Evolutionary conservation across 2,329 filamentous ascomycete genomes (phyloP), one percentile per base, ranked within the genome.

Genomic region (Diaporthe destruens): DNA sequence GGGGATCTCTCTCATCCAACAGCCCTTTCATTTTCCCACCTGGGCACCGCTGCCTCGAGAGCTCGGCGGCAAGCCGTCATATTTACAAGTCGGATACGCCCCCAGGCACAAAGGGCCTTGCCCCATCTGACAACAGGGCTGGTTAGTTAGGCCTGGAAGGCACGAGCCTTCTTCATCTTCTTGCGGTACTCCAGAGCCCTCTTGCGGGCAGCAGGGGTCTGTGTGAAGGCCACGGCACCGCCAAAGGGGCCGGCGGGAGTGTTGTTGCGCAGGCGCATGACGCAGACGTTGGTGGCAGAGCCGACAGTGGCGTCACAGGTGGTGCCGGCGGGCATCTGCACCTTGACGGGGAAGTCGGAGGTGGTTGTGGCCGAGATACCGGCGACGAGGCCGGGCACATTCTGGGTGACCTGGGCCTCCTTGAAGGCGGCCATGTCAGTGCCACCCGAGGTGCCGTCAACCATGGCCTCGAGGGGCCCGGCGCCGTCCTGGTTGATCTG

Each of bases 401-500:
- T 83, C 80, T 87, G 85, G 66, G 82, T 87, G 61, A 89, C 85
- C 34, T 82, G 77, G 39, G 87, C 87, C 29, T 79, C 79, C 81
- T 88, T 75, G 83, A 89, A 89, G 36, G 87, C 87, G 66, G 81
- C 77, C 29, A 84, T 79, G 76, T 88, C 85, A 32, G 85, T 87
- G 61, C 87, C 87, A 47, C 85, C 87, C 5, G 87, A 89, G 34
- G 87, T 88, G 39, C 84, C 77, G 75, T 89, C 87, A 67, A 89
- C 83, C 71, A 82, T 81, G 23, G 87, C 87, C 59, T 82, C 85
- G 29, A 89, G 81, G 1, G 87, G 87, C 20, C 88, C 88, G 1
- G 87, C 87, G 56, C 88, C 88, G 76, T 89, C 88, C 80, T 89
- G 87, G 83, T 90, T 89, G 80, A 89, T 87, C 70, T 90, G 88